phyloP scores from a whole-genome alignment of 345 rosid species.

The Combretum micranthum region DNA sequence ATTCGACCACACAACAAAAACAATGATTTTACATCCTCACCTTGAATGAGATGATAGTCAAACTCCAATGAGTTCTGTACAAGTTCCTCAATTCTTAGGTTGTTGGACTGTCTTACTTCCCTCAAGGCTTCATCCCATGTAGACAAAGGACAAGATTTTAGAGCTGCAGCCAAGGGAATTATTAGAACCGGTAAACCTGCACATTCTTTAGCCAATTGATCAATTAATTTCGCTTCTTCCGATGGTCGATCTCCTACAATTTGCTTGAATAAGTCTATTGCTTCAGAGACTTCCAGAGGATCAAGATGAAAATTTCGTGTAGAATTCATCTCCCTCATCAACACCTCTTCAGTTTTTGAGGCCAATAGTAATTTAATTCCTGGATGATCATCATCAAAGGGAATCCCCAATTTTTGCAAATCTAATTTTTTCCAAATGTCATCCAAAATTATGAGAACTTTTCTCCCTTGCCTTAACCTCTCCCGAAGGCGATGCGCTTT shows the following conservation, averaged over 20 bases:
- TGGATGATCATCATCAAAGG: too few species aligned
- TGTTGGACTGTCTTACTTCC: neutral
- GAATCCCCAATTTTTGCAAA: too few species aligned
- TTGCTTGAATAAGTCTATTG: slow-evolving; percentile 16
- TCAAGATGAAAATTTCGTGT: slow-evolving; percentile 3
- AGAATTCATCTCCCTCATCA: too few species aligned
- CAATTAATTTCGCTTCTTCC: neutral
- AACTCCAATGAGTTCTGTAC: neutral
- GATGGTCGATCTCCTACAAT: slow-evolving; percentile 1
- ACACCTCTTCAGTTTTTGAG: too few species aligned
- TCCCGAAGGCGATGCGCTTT: too few species aligned
- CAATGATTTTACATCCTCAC: neutral
- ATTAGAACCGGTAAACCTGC: slow-evolving; percentile 21
- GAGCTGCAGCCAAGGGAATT: neutral
- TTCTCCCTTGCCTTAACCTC: too few species aligned
- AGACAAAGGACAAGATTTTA: rapidly evolving
- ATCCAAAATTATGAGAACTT: too few species aligned
- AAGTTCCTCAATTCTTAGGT: neutral
- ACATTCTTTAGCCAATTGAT: slow-evolving; percentile 8
- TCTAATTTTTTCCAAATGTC: too few species aligned
- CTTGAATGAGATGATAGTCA: too few species aligned
- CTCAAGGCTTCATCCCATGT: neutral
- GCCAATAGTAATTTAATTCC: too few species aligned
- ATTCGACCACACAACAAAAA: slow-evolving; percentile 14
- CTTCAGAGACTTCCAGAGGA: slow-evolving; percentile 9